A percentile compares a stretch with the other conserved stretches of the same genome.
phyloP scores from a whole-genome alignment of 768 basidiomycete species.

The Leccinum imitatum region DNA sequence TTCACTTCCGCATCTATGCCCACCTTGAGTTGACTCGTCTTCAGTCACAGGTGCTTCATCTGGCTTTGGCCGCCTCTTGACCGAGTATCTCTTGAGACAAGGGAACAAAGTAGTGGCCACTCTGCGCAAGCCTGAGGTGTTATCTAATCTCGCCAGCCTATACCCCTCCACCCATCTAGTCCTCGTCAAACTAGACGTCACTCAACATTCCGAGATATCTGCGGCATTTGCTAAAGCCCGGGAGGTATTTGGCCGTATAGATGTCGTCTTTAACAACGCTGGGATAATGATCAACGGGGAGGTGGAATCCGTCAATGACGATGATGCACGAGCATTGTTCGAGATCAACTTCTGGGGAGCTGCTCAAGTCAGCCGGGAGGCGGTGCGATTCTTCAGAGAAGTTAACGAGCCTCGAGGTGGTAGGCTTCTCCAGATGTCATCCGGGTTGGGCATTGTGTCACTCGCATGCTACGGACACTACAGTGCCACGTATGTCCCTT shows the following conservation, averaged over 20 bases:
- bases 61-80: constrained; percentile 32
- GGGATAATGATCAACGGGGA: constrained; percentile 31
- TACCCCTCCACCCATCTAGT: constrained; percentile 25
- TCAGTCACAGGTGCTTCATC: neutral
- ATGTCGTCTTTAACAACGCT: constrained; percentile 41
- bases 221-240: constrained; percentile 30
- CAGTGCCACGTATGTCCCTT: constrained; percentile 23
- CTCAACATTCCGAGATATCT: constrained; percentile 22
- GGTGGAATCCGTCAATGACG: constrained; percentile 35
- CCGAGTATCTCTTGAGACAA: constrained; percentile 32
- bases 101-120: constrained; percentile 45
- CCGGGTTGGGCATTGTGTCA: constrained; percentile 22
- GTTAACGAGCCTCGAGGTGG: constrained; percentile 37
- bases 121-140: constrained; percentile 38
- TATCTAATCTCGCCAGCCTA: constrained; percentile 28
- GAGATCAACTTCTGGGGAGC: constrained; percentile 40
- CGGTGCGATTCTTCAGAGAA: constrained; percentile 37
- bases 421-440: constrained; percentile 36
- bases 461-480: constrained; percentile 19
- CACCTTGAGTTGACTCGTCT: neutral
- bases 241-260: constrained; percentile 35
- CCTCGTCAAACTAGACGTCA: constrained; percentile 35
- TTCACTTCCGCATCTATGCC: neutral
- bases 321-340: constrained; percentile 35
- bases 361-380: constrained; percentile 30